These are phyloP conservation scores for Scedosporium apiospermum DNA, from an alignment of 2,329 filamentous ascomycete species.

Conservation along the genomic window DNA sequence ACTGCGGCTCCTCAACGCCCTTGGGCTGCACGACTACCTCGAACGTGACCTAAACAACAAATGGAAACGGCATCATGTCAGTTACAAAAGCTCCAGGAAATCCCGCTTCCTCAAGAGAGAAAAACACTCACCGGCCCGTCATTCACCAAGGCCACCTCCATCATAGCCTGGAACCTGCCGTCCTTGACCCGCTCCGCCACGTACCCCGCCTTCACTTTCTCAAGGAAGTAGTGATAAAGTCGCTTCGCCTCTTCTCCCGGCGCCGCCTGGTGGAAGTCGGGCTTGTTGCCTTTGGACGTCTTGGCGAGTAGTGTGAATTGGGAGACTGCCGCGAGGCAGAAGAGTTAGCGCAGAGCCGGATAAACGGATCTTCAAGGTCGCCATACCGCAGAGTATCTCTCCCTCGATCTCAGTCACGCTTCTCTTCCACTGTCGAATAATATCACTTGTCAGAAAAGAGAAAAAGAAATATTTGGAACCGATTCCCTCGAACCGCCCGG, in stretches of 20 bases:
- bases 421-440: conserved; percentile 71
- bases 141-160: conserved; percentile 90
- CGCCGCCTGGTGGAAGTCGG: conserved; percentile 86
- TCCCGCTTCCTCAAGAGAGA: neutral
- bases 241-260: conserved; percentile 66
- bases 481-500: neutral
- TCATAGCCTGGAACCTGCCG: conserved; percentile 98
- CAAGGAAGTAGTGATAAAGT: conserved; percentile 77
- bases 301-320: conserved; percentile 91
- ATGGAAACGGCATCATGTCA: neutral
- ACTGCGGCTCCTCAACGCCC: neutral
- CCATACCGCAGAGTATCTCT: conserved; percentile 74
- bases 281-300: conserved; percentile 93
- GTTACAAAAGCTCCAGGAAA: neutral
- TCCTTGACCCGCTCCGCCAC: conserved; percentile 70
- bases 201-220: conserved; percentile 66
- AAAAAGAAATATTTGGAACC: neutral
- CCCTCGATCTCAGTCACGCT: conserved; percentile 81
- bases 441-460: neutral
- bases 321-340: conserved; percentile 54
- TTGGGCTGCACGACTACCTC: conserved; percentile 11
- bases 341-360: neutral
- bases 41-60: conserved; percentile 13
- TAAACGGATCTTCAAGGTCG: neutral
- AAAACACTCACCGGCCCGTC: conserved; percentile 53